A percentile compares a stretch with the other conserved stretches of the same genome.
phyloP scores from a whole-genome alignment of 2,329 filamentous ascomycete species.

The Rutstroemia sp. region DNA sequence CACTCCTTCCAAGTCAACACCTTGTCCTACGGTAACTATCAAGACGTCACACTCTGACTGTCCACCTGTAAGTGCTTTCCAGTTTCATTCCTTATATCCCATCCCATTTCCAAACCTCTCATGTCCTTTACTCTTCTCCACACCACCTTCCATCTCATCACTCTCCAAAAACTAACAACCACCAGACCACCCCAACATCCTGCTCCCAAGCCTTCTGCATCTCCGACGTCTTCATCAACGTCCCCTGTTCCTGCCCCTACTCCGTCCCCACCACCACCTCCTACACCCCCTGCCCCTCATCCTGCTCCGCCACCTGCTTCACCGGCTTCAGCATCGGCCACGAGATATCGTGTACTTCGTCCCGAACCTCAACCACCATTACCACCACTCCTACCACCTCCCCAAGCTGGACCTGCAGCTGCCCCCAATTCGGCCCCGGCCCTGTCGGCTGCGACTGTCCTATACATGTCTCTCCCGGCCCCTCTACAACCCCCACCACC shows the following conservation, averaged over 20 bases:
- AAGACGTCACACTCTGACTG: constrained; percentile 12
- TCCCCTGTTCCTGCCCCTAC: constrained; percentile 23
- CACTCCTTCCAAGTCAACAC: background rate
- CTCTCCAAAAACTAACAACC: background rate
- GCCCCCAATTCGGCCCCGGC: background rate
- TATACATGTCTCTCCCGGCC: background rate
- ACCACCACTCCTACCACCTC: background rate
- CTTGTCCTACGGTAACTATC: constrained; percentile 23
- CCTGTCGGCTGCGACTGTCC: background rate
- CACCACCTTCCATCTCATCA: constrained; percentile 9
- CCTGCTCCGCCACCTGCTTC: constrained; percentile 11
- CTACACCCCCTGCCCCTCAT: constrained; percentile 19
- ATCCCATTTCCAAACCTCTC: background rate
- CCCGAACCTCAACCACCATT: background rate
- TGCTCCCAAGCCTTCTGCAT: constrained; percentile 16
- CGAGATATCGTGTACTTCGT: background rate
- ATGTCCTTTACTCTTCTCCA: background rate
- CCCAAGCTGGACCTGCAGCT: background rate
- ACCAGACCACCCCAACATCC: constrained; percentile 5
- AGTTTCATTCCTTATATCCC: too few relatives aligned
- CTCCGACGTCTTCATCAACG: constrained; percentile 12
- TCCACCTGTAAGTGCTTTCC: background rate
- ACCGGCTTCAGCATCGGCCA: constrained; percentile 4
- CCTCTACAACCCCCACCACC: background rate
- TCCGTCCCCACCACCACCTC: constrained; percentile 17